These are phyloP conservation scores for Aegilops sharonensis DNA, from an alignment of 176 grass and related monocot genomes.

Conservation along the genomic window DNA sequence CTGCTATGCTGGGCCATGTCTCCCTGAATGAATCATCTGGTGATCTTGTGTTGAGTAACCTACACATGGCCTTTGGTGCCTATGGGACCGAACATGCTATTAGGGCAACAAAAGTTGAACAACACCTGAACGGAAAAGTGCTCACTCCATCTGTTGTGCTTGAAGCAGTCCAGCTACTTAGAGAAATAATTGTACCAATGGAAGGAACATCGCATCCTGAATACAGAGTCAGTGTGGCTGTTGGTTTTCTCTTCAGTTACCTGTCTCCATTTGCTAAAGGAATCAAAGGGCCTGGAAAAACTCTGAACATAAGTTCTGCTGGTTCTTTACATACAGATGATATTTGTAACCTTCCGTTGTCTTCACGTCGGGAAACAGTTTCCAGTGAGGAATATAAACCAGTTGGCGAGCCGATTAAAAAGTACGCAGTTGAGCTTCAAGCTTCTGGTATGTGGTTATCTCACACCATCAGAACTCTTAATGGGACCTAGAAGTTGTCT, in stretches of 20 bases:
- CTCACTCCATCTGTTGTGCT: conserved; percentile 52
- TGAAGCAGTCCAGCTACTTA: conserved; percentile 48
- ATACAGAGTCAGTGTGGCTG: conserved; percentile 70
- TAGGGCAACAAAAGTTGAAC: conserved; percentile 66
- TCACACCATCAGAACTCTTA: background rate
- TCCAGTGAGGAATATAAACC: conserved; percentile 45
- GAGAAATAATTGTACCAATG: conserved; percentile 53
- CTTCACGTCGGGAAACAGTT: conserved; percentile 38
- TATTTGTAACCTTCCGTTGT: conserved; percentile 24
- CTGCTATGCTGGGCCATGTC: conserved; percentile 50
- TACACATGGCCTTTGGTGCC: conserved; percentile 68
- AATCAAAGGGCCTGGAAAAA: conserved; percentile 35
- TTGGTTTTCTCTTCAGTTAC: conserved; percentile 76
- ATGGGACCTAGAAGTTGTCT: background rate
- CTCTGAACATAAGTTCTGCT: background rate
- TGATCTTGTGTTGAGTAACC: conserved; percentile 38
- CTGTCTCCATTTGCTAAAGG: conserved; percentile 50
- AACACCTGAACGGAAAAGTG: conserved; percentile 53
- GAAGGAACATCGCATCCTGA: conserved; percentile 57
- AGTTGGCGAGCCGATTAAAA: conserved; percentile 69
- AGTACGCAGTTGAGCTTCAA: conserved; percentile 70
- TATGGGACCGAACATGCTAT: conserved; percentile 73
- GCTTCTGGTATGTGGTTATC: conserved; percentile 56
- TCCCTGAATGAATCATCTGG: conserved; percentile 19
- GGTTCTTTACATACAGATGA: conserved; percentile 23